Evolutionary conservation across 768 basidiomycete species (phyloP), one percentile per base, ranked within the genome.

Genomic region (Hypholoma fasciculare): DNA sequence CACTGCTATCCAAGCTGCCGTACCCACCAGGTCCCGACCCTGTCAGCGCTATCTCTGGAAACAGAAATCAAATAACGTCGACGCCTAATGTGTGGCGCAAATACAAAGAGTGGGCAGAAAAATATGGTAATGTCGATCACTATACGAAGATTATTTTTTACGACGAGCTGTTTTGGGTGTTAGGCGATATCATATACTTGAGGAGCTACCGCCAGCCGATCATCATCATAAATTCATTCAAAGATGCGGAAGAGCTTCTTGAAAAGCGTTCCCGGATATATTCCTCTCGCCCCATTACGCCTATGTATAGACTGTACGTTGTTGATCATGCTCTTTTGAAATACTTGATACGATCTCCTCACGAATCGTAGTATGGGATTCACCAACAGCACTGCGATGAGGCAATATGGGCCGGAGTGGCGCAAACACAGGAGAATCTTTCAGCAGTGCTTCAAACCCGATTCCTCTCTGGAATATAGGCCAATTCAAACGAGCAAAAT

Each of bases 381-480:
- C 20, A 38, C 27, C 9, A 37, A 26, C 13, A 3, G 13, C 12
- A 54, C 36, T 13, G 43, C 54, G 4, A 36, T 54, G 54, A 46
- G 16, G 16, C 6, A 43, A 46, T 76, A 77, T 47, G 73, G 74
- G 1, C 56, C 71, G 0, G 61, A 54, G 36, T 79, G 75, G 78
- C 67, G 75, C 3, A 61, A 60, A 20, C 72, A 76, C 39, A 63
- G 77, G 36, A 69, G 72, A 46, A 66, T 73, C 36, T 71, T 72
- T 57, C 75, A 76, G 42, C 73, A 78, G 37, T 63, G 63, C n/a
- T 68, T 77, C 60, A 67, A 66, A 40, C 66, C 64, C 12, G 70
- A 65, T 1, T 68, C 68, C 0, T 54, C 65, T 49, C 16, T 62
- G 14, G 57, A 55, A 14, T 78, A 73, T 27, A 56, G 67, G 0